Conservation (phyloP, 2,329 filamentous ascomycete species). For the Elsinoe australis region DNA sequence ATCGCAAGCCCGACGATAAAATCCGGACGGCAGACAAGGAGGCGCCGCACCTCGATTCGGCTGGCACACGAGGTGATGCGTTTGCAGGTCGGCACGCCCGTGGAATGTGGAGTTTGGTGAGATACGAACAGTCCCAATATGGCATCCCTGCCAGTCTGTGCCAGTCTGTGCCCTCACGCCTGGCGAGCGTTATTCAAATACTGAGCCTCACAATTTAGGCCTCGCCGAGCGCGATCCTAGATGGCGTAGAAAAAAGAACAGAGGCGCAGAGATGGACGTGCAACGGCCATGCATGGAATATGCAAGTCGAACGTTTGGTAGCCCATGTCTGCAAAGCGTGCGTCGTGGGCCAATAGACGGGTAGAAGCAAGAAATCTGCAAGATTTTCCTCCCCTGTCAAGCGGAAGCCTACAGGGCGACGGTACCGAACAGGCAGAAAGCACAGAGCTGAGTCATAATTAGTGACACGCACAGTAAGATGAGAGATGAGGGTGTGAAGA, state of each 20-base stretch:
- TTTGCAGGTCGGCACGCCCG: not conserved
- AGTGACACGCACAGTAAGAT: slow-evolving; percentile 4
- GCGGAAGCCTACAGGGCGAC: not conserved
- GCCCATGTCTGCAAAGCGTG: too few species aligned
- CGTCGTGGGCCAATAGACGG: not conserved
- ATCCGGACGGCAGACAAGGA: slow-evolving; percentile 4
- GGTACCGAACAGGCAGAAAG: slow-evolving; percentile 15
- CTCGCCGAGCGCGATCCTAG: too few species aligned
- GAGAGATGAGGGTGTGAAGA: slow-evolving; percentile 1
- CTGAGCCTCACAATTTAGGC: too few species aligned
- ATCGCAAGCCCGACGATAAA: not conserved
- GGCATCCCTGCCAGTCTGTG: too few species aligned
- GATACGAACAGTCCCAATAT: too few species aligned
- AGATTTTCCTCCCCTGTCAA: slow-evolving; percentile 9
- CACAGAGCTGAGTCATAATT: too few species aligned
- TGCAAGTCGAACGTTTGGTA: too few species aligned
- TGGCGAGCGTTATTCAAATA: too few species aligned
- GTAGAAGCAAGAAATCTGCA: not conserved
- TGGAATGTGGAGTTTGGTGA: too few species aligned
- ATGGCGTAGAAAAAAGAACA: too few species aligned
- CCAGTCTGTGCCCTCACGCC: too few species aligned
- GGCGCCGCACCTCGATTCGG: slow-evolving; percentile 2
- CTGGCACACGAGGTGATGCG: not conserved
- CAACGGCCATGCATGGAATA: slow-evolving; percentile 3
- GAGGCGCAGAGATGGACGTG: not conserved